Evolutionary conservation across 441 rosid species (phyloP).

Genomic region (Gossypium schwendimanii): DNA sequence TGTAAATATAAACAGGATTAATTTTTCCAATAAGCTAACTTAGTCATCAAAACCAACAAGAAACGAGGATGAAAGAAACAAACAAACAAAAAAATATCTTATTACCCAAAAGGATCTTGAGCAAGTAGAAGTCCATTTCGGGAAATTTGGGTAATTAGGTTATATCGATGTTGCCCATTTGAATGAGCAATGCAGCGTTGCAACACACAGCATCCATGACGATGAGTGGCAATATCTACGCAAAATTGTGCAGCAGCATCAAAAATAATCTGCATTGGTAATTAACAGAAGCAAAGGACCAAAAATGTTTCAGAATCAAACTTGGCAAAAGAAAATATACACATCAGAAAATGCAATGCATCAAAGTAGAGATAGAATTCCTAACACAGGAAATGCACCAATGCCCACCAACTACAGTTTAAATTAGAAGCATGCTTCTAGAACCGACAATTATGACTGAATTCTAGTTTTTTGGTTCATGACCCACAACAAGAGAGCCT

Average conservation of each 20-base stretch:
- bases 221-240: conserved; percentile 68
- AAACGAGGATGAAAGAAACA: background rate
- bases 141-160: conserved; percentile 46
- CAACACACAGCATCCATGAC: conserved; percentile 77
- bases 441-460: background rate
- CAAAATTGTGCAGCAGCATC: conserved; percentile 59
- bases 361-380: background rate
- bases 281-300: background rate
- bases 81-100: background rate
- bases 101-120: conserved; percentile 81
- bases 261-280: conserved; percentile 50
- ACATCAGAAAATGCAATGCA: background rate
- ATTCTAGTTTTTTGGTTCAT: background rate
- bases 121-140: conserved; percentile 54
- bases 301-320: conserved; percentile 1
- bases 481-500: background rate
- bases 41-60: background rate
- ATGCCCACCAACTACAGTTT: background rate
- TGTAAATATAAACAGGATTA: background rate
- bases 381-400: background rate
- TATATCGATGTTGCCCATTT: conserved; percentile 39
- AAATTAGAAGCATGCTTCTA: background rate
- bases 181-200: conserved; percentile 60
- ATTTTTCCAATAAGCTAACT: background rate
- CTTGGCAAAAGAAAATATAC: background rate